phyloP scores from a whole-genome alignment of 2,329 filamentous ascomycete species.

The Alternaria burnsii region DNA sequence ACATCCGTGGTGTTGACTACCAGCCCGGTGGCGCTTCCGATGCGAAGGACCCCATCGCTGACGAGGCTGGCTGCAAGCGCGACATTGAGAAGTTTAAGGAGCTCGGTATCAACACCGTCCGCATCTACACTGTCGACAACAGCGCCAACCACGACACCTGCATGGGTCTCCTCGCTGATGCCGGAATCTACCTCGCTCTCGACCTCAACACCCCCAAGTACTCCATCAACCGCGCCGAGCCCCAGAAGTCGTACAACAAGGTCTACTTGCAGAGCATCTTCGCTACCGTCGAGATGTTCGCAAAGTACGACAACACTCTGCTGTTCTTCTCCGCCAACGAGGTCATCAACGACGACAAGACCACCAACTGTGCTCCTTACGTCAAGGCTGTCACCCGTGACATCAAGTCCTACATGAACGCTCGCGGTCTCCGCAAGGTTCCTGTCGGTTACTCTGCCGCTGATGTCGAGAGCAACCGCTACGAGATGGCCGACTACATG shows the following conservation, averaged over 20 bases:
- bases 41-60: slow-evolving; percentile 77
- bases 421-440: slow-evolving; percentile 71
- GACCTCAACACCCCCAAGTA: slow-evolving; percentile 93
- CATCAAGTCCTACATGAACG: slow-evolving; percentile 81
- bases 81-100: slow-evolving; percentile 85
- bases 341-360: slow-evolving; percentile 73
- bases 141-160: slow-evolving; percentile 80
- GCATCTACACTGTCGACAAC: slow-evolving; percentile 94
- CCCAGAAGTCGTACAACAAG: slow-evolving; percentile 83
- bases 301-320: slow-evolving; percentile 84
- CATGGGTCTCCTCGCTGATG: slow-evolving; percentile 81
- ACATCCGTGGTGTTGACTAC: slow-evolving; percentile 71
- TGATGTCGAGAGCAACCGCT: slow-evolving; percentile 84
- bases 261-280: slow-evolving; percentile 87
- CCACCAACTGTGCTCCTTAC: slow-evolving; percentile 73
- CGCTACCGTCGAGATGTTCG: slow-evolving; percentile 85
- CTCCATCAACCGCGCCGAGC: slow-evolving; percentile 80
- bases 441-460: slow-evolving; percentile 85
- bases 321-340: slow-evolving; percentile 86
- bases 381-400: slow-evolving; percentile 77
- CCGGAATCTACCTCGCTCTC: slow-evolving; percentile 89
- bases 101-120: slow-evolving; percentile 88
- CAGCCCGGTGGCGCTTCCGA: slow-evolving; percentile 71
- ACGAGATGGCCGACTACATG: slow-evolving; percentile 89
- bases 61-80: slow-evolving; percentile 74